Evolutionary conservation across 306 rosid genomes (phyloP), one percentile per base, ranked within the genome.

Genomic region (Cicer judaicum): DNA sequence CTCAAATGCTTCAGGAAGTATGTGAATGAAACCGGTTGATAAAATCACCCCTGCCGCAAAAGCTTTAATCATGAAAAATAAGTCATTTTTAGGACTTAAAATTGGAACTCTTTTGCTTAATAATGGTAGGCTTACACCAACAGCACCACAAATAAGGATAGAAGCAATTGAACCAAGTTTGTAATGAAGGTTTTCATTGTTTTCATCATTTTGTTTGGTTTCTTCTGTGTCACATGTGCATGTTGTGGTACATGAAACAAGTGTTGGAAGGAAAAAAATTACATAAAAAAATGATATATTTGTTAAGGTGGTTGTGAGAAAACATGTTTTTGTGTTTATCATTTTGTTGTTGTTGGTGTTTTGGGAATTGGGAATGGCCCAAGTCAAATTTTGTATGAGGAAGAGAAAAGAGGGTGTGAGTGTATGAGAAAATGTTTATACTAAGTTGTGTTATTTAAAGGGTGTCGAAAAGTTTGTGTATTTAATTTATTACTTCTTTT

Each of bases 21-120:
- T 89, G 77, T 92, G 97, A 9, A 92, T 50, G 71, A 92, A 92
- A 34, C 87, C 91, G 0, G 96, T 92, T 0, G 89, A 85, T 0
- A 88, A 80, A 68, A 92, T 92, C 1, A 92, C 85, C 7, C 96
- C 96, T 0, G 96, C 96, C 2, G 97, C 96, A 8, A 92, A 92
- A 7, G 93, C 96, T 60, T 85, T 92, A 14, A 89, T 76, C 84
- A 86, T 72, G 90, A 86, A 88, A 62, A 92, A 92, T 0, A 82
- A 74, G 68, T 88, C 86, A 1, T 78, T 82, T 74, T 88, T 78
- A 2, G 93, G 95, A 1, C 68, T 77, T 3, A 89, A 57, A 1
- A 71, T 5, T 34, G 88, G 93, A 36, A 91, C 75, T 72, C 36
- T 88, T 82, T 84, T 83, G 84, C 93, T 83, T 34, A 86, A 0